Evolutionary conservation across 2,329 filamentous ascomycete genomes (phyloP).

Genomic region (Pezicula rhizophila): DNA sequence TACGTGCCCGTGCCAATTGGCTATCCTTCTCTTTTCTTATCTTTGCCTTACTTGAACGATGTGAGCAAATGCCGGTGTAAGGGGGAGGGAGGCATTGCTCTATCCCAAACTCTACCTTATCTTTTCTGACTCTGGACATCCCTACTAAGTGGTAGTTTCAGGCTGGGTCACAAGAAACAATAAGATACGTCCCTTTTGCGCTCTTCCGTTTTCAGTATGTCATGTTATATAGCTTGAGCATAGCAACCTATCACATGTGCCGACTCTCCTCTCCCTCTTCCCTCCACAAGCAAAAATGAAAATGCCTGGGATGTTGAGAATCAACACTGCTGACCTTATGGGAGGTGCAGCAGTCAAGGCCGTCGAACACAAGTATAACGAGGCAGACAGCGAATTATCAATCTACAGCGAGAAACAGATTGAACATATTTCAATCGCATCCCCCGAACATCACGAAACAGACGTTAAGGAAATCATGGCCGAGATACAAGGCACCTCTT

Average conservation of each 20-base stretch:
- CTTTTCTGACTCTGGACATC: background rate
- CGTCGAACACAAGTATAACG: background rate
- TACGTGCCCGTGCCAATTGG: conserved; percentile 1
- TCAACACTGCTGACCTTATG: conserved; percentile 19
- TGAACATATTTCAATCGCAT: conserved; percentile 2
- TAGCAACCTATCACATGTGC: background rate
- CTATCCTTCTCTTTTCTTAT: background rate
- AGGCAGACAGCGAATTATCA: conserved; percentile 10
- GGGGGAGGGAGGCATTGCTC: background rate
- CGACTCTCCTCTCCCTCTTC: background rate
- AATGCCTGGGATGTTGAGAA: conserved; percentile 9
- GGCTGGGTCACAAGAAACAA: background rate
- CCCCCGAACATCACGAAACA: conserved; percentile 10
- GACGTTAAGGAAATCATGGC: conserved; percentile 16
- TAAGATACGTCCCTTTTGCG: background rate
- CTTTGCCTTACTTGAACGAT: background rate
- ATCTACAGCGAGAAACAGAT: conserved; percentile 2
- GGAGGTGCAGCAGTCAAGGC: conserved; percentile 1
- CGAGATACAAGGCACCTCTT: background rate
- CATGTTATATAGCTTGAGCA: background rate
- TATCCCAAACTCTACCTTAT: background rate
- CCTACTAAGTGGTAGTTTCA: background rate
- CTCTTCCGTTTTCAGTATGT: no score
- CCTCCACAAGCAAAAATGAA: conserved; percentile 11
- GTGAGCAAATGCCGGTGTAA: background rate